A percentile compares a stretch with the other conserved stretches of the same genome.
Evolutionary conservation across 805 yeast genomes (phyloP).

Genomic region (Candida xiaguanensis): DNA sequence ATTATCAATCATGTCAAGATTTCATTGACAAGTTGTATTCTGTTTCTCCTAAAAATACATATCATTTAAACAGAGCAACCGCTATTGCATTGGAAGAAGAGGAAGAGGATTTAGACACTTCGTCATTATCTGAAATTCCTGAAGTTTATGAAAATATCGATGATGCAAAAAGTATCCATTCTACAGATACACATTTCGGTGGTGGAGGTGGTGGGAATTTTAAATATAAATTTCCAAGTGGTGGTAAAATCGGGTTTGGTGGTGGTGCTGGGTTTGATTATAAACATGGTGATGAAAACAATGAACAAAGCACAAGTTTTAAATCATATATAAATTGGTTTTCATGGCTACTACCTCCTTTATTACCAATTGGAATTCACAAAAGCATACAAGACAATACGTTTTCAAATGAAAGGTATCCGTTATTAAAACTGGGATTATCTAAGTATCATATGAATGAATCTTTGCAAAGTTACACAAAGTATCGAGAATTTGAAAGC

Average conservation of each 20-base stretch:
- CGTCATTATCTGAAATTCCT: conserved; percentile 1
- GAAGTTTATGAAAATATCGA: conserved; percentile 6
- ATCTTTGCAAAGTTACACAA: conserved; percentile 7
- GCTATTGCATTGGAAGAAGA: conserved; percentile 21
- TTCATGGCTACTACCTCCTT: conserved; percentile 20
- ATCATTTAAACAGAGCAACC: conserved; percentile 26
- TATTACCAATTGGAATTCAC: conserved; percentile 10
- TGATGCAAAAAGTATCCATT: conserved; percentile 3
- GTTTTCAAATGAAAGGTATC: conserved; percentile 8
- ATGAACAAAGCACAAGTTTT: not conserved
- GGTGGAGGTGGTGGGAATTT: conserved; percentile 27
- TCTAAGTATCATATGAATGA: conserved; percentile 8
- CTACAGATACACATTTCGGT: conserved; percentile 16
- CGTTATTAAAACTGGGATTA: conserved; percentile 8
- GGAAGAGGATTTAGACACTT: conserved; percentile 1
- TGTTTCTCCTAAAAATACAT: conserved; percentile 39
- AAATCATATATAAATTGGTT: conserved; percentile 15
- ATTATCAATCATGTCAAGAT: conserved; percentile 19
- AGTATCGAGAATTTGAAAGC: conserved; percentile 8
- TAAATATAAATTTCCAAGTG: conserved; percentile 18
- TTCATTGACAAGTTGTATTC: conserved; percentile 36
- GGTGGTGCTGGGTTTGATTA: conserved; percentile 28
- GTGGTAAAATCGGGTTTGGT: conserved; percentile 21
- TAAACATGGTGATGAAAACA: conserved; percentile 11
- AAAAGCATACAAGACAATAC: not conserved